phyloP scores from a whole-genome alignment of 345 rosid genomes.

The rapeseed (Brassica napus) region DNA sequence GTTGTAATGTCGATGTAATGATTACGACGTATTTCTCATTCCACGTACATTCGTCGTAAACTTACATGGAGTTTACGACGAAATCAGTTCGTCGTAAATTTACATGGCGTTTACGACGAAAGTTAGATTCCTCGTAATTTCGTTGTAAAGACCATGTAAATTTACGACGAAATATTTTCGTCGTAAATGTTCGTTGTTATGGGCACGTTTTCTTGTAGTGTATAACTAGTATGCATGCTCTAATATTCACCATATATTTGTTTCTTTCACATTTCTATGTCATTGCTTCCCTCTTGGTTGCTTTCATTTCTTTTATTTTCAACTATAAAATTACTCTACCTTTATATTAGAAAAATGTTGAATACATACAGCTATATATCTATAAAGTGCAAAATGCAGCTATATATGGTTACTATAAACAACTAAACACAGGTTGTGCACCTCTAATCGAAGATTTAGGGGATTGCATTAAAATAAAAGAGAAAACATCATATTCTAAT shows the following conservation, averaged over 20 bases:
- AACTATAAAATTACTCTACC: neutral
- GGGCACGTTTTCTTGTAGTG: too few relatives aligned
- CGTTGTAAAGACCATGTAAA: too few relatives aligned
- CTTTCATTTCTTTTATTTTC: neutral
- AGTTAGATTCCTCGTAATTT: too few relatives aligned
- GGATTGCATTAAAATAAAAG: neutral
- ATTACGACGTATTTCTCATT: too few relatives aligned
- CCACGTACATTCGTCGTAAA: too few relatives aligned
- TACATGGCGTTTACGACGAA: too few relatives aligned
- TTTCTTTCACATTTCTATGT: neutral
- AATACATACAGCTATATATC: neutral
- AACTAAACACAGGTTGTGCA: neutral
- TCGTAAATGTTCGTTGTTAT: too few relatives aligned
- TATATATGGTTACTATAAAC: neutral
- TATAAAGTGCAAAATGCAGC: neutral
- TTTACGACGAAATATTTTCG: too few relatives aligned
- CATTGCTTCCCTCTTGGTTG: constrained; percentile 7
- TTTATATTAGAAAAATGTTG: neutral
- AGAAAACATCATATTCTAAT: neutral
- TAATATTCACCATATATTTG: neutral
- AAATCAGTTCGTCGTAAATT: too few relatives aligned
- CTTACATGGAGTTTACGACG: too few relatives aligned
- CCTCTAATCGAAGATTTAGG: constrained; percentile 17
- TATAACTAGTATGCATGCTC: neutral
- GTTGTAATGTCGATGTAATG: too few relatives aligned